A percentile compares a stretch with the other conserved stretches of the same genome.
These are phyloP conservation scores for Syzygium malaccense DNA, from an alignment of 441 rosid species.

Conservation along the genomic window DNA sequence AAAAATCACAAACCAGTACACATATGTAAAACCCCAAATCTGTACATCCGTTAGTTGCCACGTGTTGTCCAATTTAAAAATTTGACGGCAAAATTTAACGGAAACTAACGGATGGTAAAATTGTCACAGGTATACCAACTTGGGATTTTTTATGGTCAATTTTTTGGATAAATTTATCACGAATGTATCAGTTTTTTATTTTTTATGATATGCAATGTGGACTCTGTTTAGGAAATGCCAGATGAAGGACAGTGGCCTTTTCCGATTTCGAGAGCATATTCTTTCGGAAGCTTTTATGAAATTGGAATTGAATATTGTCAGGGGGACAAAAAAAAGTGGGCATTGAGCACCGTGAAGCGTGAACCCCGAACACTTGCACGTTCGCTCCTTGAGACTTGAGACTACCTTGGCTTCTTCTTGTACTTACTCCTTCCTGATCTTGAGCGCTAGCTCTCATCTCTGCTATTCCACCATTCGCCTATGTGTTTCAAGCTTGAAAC, in stretches of 20 bases:
- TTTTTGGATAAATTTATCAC: too few relatives aligned
- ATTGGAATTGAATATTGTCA: neutral
- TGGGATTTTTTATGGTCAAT: too few relatives aligned
- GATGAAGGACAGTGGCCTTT: neutral
- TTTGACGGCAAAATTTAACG: too few relatives aligned
- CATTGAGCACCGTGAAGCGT: neutral
- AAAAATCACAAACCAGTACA: too few relatives aligned
- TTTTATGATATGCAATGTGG: neutral
- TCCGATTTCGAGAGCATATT: neutral
- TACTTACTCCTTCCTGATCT: neutral
- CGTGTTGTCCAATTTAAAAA: too few relatives aligned
- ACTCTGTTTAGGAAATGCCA: neutral
- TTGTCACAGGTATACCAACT: too few relatives aligned
- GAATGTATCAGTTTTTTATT: too few relatives aligned
- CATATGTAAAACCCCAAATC: too few relatives aligned
- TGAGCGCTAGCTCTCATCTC: neutral
- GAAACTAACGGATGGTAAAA: too few relatives aligned
- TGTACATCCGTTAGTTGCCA: too few relatives aligned
- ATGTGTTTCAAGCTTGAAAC: neutral
- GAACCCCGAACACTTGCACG: neutral
- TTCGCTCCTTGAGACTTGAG: neutral
- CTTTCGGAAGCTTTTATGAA: neutral
- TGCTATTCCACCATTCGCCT: neutral
- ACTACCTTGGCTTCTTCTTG: neutral
- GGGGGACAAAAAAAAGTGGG: neutral